phyloP scores from a whole-genome alignment of 2,329 filamentous ascomycete species.

The Myriosclerotinia scirpicola region DNA sequence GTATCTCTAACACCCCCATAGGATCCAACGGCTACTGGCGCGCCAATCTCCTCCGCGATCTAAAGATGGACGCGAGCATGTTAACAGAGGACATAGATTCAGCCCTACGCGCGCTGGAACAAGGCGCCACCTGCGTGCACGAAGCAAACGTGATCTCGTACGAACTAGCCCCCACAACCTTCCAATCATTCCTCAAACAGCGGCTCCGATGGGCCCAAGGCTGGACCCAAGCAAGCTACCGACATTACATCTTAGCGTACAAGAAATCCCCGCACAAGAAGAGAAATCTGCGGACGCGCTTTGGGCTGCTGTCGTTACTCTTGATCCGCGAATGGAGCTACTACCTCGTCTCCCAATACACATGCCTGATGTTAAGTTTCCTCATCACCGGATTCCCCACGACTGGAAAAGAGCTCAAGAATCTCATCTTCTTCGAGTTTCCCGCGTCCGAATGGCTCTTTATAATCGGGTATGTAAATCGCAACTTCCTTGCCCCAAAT shows the following conservation, averaged over 20 bases:
- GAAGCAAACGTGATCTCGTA: conserved; percentile 51
- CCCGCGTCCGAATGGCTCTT: conserved; percentile 50
- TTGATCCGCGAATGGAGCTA: conserved; percentile 49
- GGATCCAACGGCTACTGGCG: conserved; percentile 51
- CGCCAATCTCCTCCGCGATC: conserved; percentile 45
- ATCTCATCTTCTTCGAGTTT: conserved; percentile 50
- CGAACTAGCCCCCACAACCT: conserved; percentile 49
- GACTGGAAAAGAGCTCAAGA: conserved; percentile 42
- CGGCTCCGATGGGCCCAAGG: conserved; percentile 52
- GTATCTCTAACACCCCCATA: not conserved
- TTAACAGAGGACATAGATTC: conserved; percentile 53
- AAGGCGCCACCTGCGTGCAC: conserved; percentile 47
- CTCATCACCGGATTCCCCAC: conserved; percentile 48
- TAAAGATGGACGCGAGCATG: conserved; percentile 52
- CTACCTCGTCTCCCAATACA: conserved; percentile 51
- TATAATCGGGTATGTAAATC: conserved; percentile 44
- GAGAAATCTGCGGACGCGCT: conserved; percentile 43
- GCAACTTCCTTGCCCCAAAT: not conserved
- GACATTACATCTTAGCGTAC: conserved; percentile 47
- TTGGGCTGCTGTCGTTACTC: conserved; percentile 48
- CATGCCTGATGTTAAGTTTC: conserved; percentile 48
- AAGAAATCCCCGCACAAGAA: conserved; percentile 42
- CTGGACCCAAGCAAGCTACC: conserved; percentile 50
- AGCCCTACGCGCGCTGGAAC: conserved; percentile 44
- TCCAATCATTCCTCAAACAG: conserved; percentile 50